Evolutionary conservation across 345 rosid genomes (phyloP), one percentile per base, ranked within the genome.

Genomic region (Clarkia xantiana): DNA sequence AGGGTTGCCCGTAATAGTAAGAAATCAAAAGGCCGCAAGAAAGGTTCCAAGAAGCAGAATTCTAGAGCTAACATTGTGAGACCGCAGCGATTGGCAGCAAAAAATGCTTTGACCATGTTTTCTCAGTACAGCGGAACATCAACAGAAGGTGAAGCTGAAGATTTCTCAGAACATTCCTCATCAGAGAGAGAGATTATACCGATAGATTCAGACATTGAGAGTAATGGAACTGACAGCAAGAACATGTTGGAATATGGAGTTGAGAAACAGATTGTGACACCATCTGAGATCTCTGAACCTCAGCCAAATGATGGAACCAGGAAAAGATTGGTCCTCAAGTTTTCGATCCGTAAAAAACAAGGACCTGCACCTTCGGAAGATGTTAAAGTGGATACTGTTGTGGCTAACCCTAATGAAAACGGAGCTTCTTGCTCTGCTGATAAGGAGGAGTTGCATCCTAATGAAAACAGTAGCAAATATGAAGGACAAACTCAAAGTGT

Each of bases 41-140:
- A 71, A 71, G 69, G 72, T 62, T 72, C 75, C 34, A 81, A 72
- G 68, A 66, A 60, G 57, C 78, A 74, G 71, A 73, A 76, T 64
- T 76, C 72, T 52, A 74, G 64, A 67, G 71, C 69, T 46, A 80
- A 78, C 64, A 69, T 74, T 58, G 61, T 72, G 62, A 86, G 98
- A 59, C 96, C 98, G 51, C 93, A 79, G 68, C 77, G 98, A 71
- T 77, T 77, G 58, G 96, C 98, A 13, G 98, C 96, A 49, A 84
- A 80, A 52, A 82, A 84, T 71, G 98, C 98, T 47, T 77, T 78
- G 63, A 76, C 69, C 60, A 71, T 84, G 80, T 78, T 91, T 57
- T 79, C 94, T 62, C 81, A 77, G 67, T 76, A 84, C 56, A 79
- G 79, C 48, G 98, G 83, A 71, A 67, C 86, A 59, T 77, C 87